These are phyloP conservation scores for Colletotrichum higginsianum DNA, from an alignment of 2,329 filamentous ascomycete species.

Conservation along the genomic window DNA sequence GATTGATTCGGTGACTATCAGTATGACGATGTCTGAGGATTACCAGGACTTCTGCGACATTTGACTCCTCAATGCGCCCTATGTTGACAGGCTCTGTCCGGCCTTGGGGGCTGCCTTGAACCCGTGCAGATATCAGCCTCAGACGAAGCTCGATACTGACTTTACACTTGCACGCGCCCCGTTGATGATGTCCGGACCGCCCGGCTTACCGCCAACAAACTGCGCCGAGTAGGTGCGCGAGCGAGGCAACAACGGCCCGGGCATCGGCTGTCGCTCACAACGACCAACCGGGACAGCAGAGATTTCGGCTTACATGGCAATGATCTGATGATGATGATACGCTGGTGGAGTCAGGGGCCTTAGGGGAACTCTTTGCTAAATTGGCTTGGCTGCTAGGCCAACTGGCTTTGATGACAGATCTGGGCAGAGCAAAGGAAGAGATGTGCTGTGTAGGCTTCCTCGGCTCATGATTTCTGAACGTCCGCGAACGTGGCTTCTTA, in stretches of 20 bases:
- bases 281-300: slow-evolving; percentile 18
- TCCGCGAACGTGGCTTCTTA: not conserved
- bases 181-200: slow-evolving; percentile 16
- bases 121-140: not conserved
- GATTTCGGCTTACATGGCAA: slow-evolving; percentile 30
- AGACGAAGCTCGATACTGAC: slow-evolving; percentile 17
- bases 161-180: slow-evolving; percentile 22
- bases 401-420: slow-evolving; percentile 2
- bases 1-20: not conserved
- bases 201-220: slow-evolving; percentile 33
- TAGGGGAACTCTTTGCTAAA: slow-evolving; percentile 26
- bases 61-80: not conserved
- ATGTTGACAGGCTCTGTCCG: not conserved
- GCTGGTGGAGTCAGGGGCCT: not conserved
- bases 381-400: slow-evolving; percentile 7
- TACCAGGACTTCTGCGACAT: not conserved
- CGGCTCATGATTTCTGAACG: not conserved
- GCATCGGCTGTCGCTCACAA: slow-evolving; percentile 14
- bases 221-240: not conserved
- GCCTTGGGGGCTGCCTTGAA: slow-evolving; percentile 1
- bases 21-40: not conserved
- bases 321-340: slow-evolving; percentile 35
- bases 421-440: not conserved
- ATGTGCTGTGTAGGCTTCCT: too few relatives aligned
- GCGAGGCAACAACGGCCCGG: slow-evolving; percentile 13